phyloP scores from a whole-genome alignment of 306 rosid genomes.

The Vigna hirtella region DNA sequence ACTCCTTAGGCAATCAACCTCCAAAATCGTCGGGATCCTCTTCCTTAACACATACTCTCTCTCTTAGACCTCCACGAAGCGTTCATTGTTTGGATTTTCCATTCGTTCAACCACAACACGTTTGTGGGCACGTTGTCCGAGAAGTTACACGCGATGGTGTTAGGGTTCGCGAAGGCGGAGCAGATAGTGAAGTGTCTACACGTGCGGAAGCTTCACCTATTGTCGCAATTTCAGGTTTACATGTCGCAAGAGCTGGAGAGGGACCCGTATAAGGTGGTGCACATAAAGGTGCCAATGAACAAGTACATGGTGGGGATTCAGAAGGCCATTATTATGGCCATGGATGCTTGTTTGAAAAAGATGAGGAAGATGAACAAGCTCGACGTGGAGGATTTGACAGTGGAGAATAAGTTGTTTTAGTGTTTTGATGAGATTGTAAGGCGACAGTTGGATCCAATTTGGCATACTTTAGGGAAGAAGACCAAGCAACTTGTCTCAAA shows the following conservation, averaged over 20 bases:
- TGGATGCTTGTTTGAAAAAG: conserved; percentile 98
- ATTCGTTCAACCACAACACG: conserved; percentile 63
- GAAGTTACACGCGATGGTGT: conserved; percentile 82
- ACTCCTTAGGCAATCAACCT: conserved; percentile 19
- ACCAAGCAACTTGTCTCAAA: conserved; percentile 93
- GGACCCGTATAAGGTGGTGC: conserved; percentile 84
- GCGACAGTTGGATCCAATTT: conserved; percentile 93
- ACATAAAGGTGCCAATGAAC: conserved; percentile 81
- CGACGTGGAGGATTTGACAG: conserved; percentile 86
- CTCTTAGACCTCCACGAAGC: conserved; percentile 87
- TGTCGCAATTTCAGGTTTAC: conserved; percentile 92
- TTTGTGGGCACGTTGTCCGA: conserved; percentile 82
- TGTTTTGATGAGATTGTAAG: conserved; percentile 95
- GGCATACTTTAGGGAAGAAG: conserved; percentile 94
- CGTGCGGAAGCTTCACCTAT: conserved; percentile 65
- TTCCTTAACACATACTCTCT: conserved; percentile 73
- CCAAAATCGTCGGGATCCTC: conserved; percentile 63
- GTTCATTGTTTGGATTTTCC: conserved; percentile 77
- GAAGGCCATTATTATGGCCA: conserved; percentile 79
- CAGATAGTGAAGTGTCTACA: conserved; percentile 73
- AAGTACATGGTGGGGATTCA: conserved; percentile 83
- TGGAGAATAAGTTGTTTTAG: conserved; percentile 90
- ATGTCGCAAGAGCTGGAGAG: conserved; percentile 81
- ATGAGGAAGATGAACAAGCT: conserved; percentile 95
- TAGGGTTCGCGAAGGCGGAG: conserved; percentile 89